Percentiles rank a stretch among this genome's conserved stretches.
phyloP scores from a whole-genome alignment of 257 asterid genomes.

The Cordia subcordata region DNA sequence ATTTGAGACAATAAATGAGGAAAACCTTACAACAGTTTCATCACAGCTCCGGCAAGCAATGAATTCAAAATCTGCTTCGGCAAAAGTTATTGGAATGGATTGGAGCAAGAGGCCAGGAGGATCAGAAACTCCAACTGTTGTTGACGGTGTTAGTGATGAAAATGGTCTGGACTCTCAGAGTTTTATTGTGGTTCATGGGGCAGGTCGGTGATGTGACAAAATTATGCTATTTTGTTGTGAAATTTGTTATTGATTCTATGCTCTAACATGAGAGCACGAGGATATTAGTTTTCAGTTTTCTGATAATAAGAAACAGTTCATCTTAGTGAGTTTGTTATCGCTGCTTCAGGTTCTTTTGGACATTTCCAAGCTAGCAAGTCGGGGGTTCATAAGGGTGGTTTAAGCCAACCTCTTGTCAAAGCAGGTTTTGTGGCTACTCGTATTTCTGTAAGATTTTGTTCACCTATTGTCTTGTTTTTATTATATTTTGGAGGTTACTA shows the following conservation, averaged over 20 bases:
- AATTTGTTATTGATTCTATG: background rate
- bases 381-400: conserved; percentile 90
- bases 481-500: background rate
- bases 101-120: conserved; percentile 89
- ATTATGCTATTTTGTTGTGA: conserved; percentile 5
- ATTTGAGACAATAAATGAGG: conserved; percentile 68
- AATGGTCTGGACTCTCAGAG: conserved; percentile 36
- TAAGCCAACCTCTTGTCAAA: conserved; percentile 67
- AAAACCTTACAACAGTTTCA: conserved; percentile 53
- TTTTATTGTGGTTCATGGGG: conserved; percentile 85
- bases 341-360: conserved; percentile 81
- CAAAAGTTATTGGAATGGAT: conserved; percentile 58
- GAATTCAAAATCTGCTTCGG: conserved; percentile 39
- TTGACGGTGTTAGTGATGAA: conserved; percentile 38
- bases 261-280: background rate
- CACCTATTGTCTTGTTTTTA: background rate
- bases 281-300: background rate
- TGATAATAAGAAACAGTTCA: background rate
- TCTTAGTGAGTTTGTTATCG: background rate
- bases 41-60: conserved; percentile 74
- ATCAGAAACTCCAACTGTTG: conserved; percentile 31
- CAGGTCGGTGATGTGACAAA: conserved; percentile 49
- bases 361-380: conserved; percentile 97
- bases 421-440: conserved; percentile 97
- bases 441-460: conserved; percentile 61